Percentiles rank a stretch among this genome's conserved stretches.
These are phyloP conservation scores for Emericellopsis atlantica DNA, from an alignment of 2,329 filamentous ascomycete genomes.

Conservation along the genomic window DNA sequence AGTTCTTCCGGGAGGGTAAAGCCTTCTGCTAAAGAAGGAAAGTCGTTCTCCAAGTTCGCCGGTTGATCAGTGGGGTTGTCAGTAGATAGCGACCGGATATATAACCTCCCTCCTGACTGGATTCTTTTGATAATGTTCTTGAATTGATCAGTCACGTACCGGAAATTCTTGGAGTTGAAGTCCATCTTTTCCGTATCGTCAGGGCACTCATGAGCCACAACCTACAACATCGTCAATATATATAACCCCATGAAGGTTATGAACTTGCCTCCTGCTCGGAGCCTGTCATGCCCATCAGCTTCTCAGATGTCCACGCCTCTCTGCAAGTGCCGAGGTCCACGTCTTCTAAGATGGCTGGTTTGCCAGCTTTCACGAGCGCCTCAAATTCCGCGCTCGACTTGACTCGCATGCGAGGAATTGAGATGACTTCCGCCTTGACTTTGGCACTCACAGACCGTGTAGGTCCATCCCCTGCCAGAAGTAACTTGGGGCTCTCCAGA, in stretches of 20 bases:
- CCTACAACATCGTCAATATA: slow-evolving; percentile 21
- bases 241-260: too few species aligned
- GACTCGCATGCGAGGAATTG: slow-evolving; percentile 40
- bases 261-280: slow-evolving; percentile 41
- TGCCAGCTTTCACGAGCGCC: slow-evolving; percentile 39
- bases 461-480: not conserved
- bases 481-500: slow-evolving; percentile 6
- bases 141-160: slow-evolving; percentile 58
- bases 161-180: slow-evolving; percentile 74
- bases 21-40: slow-evolving; percentile 54
- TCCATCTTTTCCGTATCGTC: slow-evolving; percentile 50
- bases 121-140: slow-evolving; percentile 52
- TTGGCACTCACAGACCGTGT: too few species aligned
- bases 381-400: slow-evolving; percentile 44
- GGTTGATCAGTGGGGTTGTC: slow-evolving; percentile 56
- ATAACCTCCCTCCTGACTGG: slow-evolving; percentile 43
- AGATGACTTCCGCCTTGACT: slow-evolving; percentile 9
- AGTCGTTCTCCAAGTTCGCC: slow-evolving; percentile 59
- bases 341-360: slow-evolving; percentile 48
- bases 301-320: slow-evolving; percentile 53
- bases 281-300: slow-evolving; percentile 52
- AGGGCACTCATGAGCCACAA: slow-evolving; percentile 61
- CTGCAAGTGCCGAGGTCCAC: slow-evolving; percentile 57
- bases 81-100: slow-evolving; percentile 66
- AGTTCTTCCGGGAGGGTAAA: slow-evolving; percentile 57